Evolutionary conservation across 1,284 basidiomycete species (phyloP).

Genomic region (Mycosarcoma mackinlayi): DNA sequence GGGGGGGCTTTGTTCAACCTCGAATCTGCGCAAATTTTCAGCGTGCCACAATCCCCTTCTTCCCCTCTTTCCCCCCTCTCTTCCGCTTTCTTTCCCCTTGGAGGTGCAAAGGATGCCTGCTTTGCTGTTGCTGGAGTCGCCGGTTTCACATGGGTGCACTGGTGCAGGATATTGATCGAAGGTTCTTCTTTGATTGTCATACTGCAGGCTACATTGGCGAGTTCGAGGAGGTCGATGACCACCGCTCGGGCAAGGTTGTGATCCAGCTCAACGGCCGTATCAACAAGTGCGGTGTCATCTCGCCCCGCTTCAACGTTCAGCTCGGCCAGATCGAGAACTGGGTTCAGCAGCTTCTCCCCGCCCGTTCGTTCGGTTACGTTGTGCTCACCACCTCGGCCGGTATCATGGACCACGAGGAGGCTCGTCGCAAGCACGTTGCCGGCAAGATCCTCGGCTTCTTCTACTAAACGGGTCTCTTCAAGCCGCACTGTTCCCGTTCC

Average conservation of each 20-base stretch:
- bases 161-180: constrained; percentile 4
- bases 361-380: constrained; percentile 93
- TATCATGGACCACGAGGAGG: constrained; percentile 99
- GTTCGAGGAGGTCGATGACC: constrained; percentile 99
- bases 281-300: constrained; percentile 98
- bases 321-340: constrained; percentile 90
- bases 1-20: constrained; percentile 23
- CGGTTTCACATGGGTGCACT: too few relatives aligned
- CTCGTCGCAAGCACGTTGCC: constrained; percentile 96
- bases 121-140: not conserved
- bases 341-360: constrained; percentile 70
- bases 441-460: constrained; percentile 75
- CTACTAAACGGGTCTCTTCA: constrained; percentile 54
- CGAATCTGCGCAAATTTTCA: constrained; percentile 50
- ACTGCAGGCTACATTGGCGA: constrained; percentile 93
- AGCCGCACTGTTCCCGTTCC: too few relatives aligned
- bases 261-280: constrained; percentile 97
- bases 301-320: constrained; percentile 96
- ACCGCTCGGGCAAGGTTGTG: constrained; percentile 98
- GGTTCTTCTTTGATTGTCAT: not conserved
- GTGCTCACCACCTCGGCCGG: constrained; percentile 97
- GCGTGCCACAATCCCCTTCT: constrained; percentile 46
- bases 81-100: not conserved
- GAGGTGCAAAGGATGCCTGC: constrained; percentile 1
- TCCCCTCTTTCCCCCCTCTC: not conserved